Conservation (phyloP, 2,329 filamentous ascomycete genomes). For the Aspergillus fumigatiaffinis region DNA sequence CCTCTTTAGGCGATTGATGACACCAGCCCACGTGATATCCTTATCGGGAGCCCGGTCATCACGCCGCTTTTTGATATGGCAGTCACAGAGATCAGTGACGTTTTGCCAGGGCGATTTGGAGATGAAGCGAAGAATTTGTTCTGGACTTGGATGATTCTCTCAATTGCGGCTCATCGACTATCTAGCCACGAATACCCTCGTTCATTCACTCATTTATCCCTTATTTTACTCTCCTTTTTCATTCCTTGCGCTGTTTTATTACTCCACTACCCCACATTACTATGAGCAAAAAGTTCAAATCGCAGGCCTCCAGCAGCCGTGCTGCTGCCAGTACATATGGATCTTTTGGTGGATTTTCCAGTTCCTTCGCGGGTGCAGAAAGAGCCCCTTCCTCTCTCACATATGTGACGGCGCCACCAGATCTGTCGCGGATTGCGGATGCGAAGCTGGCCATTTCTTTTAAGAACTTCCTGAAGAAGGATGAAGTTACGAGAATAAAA, state of each 20-base stretch:
- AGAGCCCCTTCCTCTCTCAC: slow-evolving; percentile 64
- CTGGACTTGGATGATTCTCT: background rate
- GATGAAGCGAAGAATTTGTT: background rate
- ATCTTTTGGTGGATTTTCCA: slow-evolving; percentile 41
- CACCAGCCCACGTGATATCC: slow-evolving; percentile 31
- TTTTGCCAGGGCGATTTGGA: background rate
- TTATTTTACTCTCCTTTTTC: slow-evolving; percentile 12
- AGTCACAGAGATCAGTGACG: background rate
- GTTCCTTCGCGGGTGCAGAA: slow-evolving; percentile 35
- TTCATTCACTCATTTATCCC: background rate
- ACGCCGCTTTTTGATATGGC: background rate
- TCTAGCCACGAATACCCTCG: background rate
- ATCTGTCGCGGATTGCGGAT: slow-evolving; percentile 72
- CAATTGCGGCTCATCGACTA: background rate
- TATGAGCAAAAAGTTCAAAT: slow-evolving; percentile 62
- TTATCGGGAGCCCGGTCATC: slow-evolving; percentile 26
- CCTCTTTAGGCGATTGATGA: slow-evolving; percentile 30
- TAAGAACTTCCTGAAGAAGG: slow-evolving; percentile 89
- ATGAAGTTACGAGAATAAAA: slow-evolving; percentile 85
- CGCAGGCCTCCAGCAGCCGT: slow-evolving; percentile 61
- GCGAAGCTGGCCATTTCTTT: slow-evolving; percentile 82
- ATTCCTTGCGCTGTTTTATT: slow-evolving; percentile 16
- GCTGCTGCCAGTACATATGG: slow-evolving; percentile 50
- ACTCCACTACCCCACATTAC: slow-evolving; percentile 31
- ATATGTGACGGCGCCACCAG: slow-evolving; percentile 80